A percentile compares a stretch with the other conserved stretches of the same genome.
Evolutionary conservation across 129 eudicot genomes (phyloP).

Genomic region (Lactuca sativa): DNA sequence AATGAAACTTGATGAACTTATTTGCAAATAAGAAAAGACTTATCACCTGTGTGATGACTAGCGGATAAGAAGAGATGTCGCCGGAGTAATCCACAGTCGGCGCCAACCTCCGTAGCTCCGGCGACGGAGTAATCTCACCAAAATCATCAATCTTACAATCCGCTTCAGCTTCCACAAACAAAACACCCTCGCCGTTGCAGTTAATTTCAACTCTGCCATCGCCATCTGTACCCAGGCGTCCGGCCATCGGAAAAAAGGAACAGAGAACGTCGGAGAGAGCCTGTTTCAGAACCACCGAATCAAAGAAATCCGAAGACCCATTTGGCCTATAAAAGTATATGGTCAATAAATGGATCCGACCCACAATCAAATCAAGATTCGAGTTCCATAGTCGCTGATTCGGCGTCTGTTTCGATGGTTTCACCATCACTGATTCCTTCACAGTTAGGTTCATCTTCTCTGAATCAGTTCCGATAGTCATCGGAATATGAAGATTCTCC

Average conservation of each 20-base stretch:
- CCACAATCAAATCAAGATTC: slow-evolving; percentile 31
- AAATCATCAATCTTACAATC: slow-evolving; percentile 25
- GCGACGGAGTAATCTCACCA: slow-evolving; percentile 30
- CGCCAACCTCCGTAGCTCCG: slow-evolving; percentile 25
- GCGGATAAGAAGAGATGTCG: slow-evolving; percentile 25
- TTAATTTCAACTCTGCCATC: slow-evolving; percentile 22
- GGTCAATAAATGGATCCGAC: slow-evolving; percentile 30
- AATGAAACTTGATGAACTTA: background rate
- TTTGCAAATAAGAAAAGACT: slow-evolving; percentile 4
- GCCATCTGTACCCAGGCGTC: slow-evolving; percentile 8
- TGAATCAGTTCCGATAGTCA: background rate
- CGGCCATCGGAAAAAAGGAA: slow-evolving; percentile 30
- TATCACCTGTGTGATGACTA: slow-evolving; percentile 21
- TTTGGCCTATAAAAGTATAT: slow-evolving; percentile 26
- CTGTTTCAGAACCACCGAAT: slow-evolving; percentile 18
- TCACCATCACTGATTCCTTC: slow-evolving; percentile 23
- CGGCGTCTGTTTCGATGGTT: slow-evolving; percentile 22
- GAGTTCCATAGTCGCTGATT: slow-evolving; percentile 25
- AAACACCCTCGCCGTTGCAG: slow-evolving; percentile 35
- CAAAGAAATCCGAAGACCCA: slow-evolving; percentile 19
- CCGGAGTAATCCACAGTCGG: slow-evolving; percentile 30
- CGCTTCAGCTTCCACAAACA: slow-evolving; percentile 37
- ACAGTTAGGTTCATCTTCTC: slow-evolving; percentile 21
- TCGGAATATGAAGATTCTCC: slow-evolving; percentile 5
- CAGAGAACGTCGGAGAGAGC: slow-evolving; percentile 25